phyloP scores from a whole-genome alignment of 176 grass and related monocot genomes.

The Carex parvula region DNA sequence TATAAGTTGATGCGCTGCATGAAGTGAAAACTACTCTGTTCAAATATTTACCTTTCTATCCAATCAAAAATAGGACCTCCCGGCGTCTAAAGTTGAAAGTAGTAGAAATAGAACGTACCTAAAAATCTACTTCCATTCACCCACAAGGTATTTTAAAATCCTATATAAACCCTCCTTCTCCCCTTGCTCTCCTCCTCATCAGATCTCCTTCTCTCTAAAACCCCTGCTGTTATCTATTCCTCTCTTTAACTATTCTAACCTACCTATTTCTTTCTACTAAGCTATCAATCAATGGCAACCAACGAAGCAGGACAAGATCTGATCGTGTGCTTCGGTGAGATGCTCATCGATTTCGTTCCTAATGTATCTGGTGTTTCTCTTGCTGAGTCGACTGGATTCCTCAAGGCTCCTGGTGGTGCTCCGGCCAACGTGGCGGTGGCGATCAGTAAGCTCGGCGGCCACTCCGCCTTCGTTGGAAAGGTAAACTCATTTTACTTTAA shows the following conservation, averaged over 20 bases:
- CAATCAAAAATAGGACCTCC: background rate
- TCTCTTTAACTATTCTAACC: background rate
- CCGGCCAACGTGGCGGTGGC: slow-evolving; percentile 86
- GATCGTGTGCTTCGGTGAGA: slow-evolving; percentile 81
- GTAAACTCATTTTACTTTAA: slow-evolving; percentile 26
- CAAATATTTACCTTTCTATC: background rate
- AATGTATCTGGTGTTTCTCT: slow-evolving; percentile 73
- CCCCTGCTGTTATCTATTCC: background rate
- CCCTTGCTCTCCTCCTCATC: background rate
- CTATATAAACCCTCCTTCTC: slow-evolving; percentile 9
- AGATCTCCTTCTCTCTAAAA: slow-evolving; percentile 24
- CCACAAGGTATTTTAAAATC: slow-evolving; percentile 8
- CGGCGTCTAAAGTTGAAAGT: background rate
- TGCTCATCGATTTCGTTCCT: slow-evolving; percentile 89
- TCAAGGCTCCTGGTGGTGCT: slow-evolving; percentile 79
- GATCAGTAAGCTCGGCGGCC: slow-evolving; percentile 67
- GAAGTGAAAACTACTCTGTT: too few species aligned
- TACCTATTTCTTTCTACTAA: background rate
- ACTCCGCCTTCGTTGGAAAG: slow-evolving; percentile 84
- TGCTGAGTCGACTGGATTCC: slow-evolving; percentile 68
- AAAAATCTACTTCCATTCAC: background rate
- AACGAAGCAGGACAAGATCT: slow-evolving; percentile 24
- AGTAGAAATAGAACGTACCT: background rate
- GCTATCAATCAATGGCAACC: slow-evolving; percentile 9
- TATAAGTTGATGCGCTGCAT: too few species aligned